Evolutionary conservation across 768 basidiomycete species (phyloP).

Genomic region (Terana coerulea): DNA sequence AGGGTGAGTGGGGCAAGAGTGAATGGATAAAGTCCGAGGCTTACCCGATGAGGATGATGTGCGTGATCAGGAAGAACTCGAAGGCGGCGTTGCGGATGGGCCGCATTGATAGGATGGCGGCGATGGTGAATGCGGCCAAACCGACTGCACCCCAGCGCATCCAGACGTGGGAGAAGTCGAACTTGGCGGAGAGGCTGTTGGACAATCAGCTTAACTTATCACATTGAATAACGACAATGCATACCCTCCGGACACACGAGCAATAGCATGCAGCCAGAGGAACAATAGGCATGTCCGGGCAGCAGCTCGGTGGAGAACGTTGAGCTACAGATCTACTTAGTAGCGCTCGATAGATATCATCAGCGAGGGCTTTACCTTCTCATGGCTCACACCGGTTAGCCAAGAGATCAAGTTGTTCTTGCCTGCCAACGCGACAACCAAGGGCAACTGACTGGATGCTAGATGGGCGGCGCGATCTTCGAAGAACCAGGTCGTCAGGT

Average conservation of each 20-base stretch:
- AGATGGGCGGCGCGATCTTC: constrained; percentile 36
- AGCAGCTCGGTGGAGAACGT: constrained; percentile 43
- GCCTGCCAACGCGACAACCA: constrained; percentile 50
- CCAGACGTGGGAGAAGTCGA: constrained; percentile 35
- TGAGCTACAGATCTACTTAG: constrained; percentile 29
- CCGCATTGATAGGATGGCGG: constrained; percentile 35
- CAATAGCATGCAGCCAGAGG: constrained; percentile 43
- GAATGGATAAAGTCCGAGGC: constrained; percentile 5
- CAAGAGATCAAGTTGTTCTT: constrained; percentile 57
- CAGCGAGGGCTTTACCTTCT: constrained; percentile 32
- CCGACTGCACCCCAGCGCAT: constrained; percentile 29
- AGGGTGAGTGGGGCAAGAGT: neutral
- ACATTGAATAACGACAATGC: neutral
- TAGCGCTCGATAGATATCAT: neutral
- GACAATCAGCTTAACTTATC: neutral
- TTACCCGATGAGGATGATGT: constrained; percentile 23
- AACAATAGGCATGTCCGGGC: constrained; percentile 39
- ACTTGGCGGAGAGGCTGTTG: constrained; percentile 30
- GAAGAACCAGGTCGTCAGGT: constrained; percentile 24
- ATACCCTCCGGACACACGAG: constrained; percentile 19
- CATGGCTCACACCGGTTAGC: constrained; percentile 51
- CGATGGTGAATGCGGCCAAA: constrained; percentile 32
- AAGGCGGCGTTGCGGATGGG: constrained; percentile 37
- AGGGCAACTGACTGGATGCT: constrained; percentile 44
- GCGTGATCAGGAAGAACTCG: constrained; percentile 35